Evolutionary conservation across 1,284 basidiomycete genomes (phyloP).

Genomic region (Marasmius oreades): DNA sequence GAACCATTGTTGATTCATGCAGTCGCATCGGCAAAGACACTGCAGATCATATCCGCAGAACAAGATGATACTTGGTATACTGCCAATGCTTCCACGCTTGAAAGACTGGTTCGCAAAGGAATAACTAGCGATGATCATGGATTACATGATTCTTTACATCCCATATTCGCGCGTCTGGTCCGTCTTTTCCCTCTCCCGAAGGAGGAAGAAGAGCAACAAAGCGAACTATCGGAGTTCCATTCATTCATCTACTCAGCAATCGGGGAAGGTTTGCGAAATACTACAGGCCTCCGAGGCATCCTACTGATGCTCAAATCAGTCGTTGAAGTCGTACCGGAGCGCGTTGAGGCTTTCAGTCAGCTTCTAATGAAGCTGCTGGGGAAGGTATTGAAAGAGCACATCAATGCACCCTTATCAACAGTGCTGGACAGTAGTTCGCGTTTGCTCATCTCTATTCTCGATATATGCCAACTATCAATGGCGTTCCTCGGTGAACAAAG

Average conservation of each 20-base stretch:
- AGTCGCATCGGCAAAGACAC: slow-evolving; percentile 84
- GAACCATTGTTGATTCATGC: slow-evolving; percentile 71
- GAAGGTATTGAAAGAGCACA: slow-evolving; percentile 88
- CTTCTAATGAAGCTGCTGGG: slow-evolving; percentile 83
- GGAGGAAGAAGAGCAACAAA: slow-evolving; percentile 69
- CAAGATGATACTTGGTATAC: slow-evolving; percentile 86
- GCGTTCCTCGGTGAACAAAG: slow-evolving; percentile 69
- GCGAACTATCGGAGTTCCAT: slow-evolving; percentile 76
- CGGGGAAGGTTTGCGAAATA: slow-evolving; percentile 77
- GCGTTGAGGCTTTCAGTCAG: slow-evolving; percentile 79
- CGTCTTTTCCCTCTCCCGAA: slow-evolving; percentile 81
- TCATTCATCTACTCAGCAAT: slow-evolving; percentile 75
- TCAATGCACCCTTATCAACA: slow-evolving; percentile 44
- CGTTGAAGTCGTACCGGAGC: slow-evolving; percentile 80
- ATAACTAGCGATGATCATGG: slow-evolving; percentile 72
- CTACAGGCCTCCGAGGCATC: slow-evolving; percentile 73
- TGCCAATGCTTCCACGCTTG: slow-evolving; percentile 76
- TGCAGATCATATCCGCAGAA: slow-evolving; percentile 83
- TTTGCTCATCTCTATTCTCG: slow-evolving; percentile 63
- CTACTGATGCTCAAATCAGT: slow-evolving; percentile 89
- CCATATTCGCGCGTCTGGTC: slow-evolving; percentile 85
- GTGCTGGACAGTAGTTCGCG: slow-evolving; percentile 60
- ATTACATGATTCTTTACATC: slow-evolving; percentile 78
- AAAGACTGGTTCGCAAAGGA: slow-evolving; percentile 89
- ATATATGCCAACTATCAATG: slow-evolving; percentile 68